phyloP scores from a whole-genome alignment of 164 flowering plant genomes.

The Sedum album region DNA sequence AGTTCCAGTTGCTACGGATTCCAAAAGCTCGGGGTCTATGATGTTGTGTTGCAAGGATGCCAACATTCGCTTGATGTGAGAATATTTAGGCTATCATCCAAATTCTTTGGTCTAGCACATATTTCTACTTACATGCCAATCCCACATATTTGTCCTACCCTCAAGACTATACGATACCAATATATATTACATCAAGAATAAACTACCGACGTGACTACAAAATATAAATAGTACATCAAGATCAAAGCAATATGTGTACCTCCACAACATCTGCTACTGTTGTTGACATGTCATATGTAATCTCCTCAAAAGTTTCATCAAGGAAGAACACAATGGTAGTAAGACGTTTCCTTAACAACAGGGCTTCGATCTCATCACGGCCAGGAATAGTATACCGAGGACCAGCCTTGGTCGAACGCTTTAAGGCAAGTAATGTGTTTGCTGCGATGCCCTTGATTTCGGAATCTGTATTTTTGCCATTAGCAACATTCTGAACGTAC shows the following conservation, averaged over 20 bases:
- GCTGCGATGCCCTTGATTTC: slow-evolving; percentile 69
- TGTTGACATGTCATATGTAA: slow-evolving; percentile 91
- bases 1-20: no score
- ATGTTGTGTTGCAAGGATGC: no score
- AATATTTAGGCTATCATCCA: no score
- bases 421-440: slow-evolving; percentile 77
- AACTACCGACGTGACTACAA: neutral
- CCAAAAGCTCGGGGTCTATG: no score
- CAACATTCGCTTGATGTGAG: no score
- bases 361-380: slow-evolving; percentile 97
- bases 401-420: slow-evolving; percentile 83
- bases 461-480: slow-evolving; percentile 45
- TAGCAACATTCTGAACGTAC: no score
- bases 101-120: no score
- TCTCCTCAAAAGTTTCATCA: slow-evolving; percentile 99
- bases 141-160: neutral
- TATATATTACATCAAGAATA: no score
- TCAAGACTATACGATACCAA: no score
- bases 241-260: slow-evolving; percentile 30
- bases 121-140: neutral
- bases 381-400: no score
- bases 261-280: no score
- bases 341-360: slow-evolving; percentile 70
- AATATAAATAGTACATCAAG: no score
- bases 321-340: slow-evolving; percentile 98